These are phyloP conservation scores for Pseudisothecium myosuroides DNA, from an alignment of 225 moss, liverwort and hornwort genomes.

Conservation along the genomic window DNA sequence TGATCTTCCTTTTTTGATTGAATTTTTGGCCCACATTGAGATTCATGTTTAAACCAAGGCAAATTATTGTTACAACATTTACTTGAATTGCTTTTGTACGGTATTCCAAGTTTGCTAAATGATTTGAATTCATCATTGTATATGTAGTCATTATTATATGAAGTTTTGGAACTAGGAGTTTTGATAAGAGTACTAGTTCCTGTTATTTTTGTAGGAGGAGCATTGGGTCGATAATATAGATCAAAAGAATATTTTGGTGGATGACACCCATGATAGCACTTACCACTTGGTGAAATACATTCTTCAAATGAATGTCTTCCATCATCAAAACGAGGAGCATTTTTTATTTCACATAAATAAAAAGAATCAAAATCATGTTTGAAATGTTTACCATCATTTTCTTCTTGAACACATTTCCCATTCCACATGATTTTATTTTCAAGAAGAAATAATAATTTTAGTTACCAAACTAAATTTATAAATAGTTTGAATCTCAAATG, in stretches of 20 bases:
- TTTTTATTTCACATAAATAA: background rate
- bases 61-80: background rate
- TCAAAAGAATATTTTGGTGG: background rate
- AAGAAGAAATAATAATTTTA: background rate
- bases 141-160: background rate
- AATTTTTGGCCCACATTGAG: background rate
- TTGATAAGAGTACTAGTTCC: background rate
- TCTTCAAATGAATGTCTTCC: background rate
- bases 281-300: background rate
- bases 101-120: background rate
- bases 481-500: background rate
- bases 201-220: background rate
- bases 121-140: background rate
- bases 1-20: background rate
- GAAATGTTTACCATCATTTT: background rate
- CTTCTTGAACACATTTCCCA: slow-evolving; percentile 1
- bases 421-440: background rate
- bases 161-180: background rate
- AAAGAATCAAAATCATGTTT: background rate
- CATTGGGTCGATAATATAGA: background rate
- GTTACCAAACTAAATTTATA: too few relatives aligned
- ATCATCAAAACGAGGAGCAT: background rate
- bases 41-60: background rate
- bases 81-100: background rate
- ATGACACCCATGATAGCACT: background rate